phyloP scores from a whole-genome alignment of 257 asterid species.

The Knoxia roxburghii region DNA sequence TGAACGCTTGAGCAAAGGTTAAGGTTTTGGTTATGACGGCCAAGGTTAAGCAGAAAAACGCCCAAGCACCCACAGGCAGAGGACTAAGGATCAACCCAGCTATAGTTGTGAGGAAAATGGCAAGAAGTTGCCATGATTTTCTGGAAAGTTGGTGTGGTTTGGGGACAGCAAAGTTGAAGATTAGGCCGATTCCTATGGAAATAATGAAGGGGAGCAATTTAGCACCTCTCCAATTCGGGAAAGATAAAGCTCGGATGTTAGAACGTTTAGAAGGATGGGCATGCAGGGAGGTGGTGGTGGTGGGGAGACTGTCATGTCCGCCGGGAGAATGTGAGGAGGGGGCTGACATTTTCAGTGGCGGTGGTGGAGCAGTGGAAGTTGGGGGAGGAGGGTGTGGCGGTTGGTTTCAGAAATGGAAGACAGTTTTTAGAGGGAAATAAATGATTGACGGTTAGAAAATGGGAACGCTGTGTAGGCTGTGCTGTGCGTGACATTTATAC shows the following conservation, averaged over 20 bases:
- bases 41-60: slow-evolving; percentile 45
- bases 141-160: slow-evolving; percentile 39
- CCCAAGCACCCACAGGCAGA: slow-evolving; percentile 75
- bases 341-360: slow-evolving; percentile 13
- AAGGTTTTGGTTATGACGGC: slow-evolving; percentile 55
- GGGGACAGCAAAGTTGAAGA: slow-evolving; percentile 65
- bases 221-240: slow-evolving; percentile 46
- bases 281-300: slow-evolving; percentile 6
- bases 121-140: slow-evolving; percentile 66
- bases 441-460: background rate
- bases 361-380: background rate
- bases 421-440: slow-evolving; percentile 3
- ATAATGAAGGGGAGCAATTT: slow-evolving; percentile 43
- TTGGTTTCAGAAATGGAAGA: background rate
- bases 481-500: background rate
- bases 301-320: slow-evolving; percentile 18
- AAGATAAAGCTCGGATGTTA: background rate
- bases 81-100: slow-evolving; percentile 65
- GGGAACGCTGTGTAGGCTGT: background rate
- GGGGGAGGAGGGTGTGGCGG: background rate
- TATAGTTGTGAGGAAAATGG: slow-evolving; percentile 61
- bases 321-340: slow-evolving; percentile 9
- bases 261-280: slow-evolving; percentile 8
- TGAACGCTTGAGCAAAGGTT: slow-evolving; percentile 56
- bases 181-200: slow-evolving; percentile 45